Evolutionary conservation across 108 stramenopile genomes (phyloP), one percentile per base, ranked within the genome.

Genomic region (Parietichytrium sp.): DNA sequence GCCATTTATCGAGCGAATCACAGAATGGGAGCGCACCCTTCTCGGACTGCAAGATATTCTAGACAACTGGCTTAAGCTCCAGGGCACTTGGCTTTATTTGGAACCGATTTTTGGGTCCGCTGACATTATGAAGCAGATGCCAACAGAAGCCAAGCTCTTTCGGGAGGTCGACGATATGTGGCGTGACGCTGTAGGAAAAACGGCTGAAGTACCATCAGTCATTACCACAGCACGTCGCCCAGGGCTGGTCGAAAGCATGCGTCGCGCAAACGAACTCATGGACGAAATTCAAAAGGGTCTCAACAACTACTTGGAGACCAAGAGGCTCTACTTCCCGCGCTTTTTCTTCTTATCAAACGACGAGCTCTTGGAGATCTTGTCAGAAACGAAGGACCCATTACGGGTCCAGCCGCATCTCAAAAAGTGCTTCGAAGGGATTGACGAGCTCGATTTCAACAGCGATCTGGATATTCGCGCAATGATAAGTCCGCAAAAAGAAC

Each of bases 81-180:
- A 92, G 83, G 82, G 86, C 25, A 86, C 89, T 16, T 92, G 91
- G 91, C 85, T 92, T 1, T 91, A 91, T 86, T 88, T 90, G 29
- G 90, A 92, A 77, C 91, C 91, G 30, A 92, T 92, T 29, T 92
- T 92, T 51, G 83, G 82, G n/a, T 89, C 88, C 3, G 90, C 91
- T 16, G 91, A 92, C 72, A 92, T 92, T 84, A 91, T 90, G 91
- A 82, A 87, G 38, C 91, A 92, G 80, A 91, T 92, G 90, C 91
- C 91, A 15, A 80, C 78, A 6, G 91, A 92, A 83, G 88, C 83
- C 6, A 51, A 51, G 50, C 54, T 87, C 38, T 91, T 91, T n/a
- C 30, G 47, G 20, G 77, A 78, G 29, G 91, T 92, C n/a, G 89
- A 92, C 55, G 47, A 49, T 12, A 86, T 84, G 25, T 92, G 91